phyloP scores from a whole-genome alignment of 306 rosid species.

The Trifolium repens region DNA sequence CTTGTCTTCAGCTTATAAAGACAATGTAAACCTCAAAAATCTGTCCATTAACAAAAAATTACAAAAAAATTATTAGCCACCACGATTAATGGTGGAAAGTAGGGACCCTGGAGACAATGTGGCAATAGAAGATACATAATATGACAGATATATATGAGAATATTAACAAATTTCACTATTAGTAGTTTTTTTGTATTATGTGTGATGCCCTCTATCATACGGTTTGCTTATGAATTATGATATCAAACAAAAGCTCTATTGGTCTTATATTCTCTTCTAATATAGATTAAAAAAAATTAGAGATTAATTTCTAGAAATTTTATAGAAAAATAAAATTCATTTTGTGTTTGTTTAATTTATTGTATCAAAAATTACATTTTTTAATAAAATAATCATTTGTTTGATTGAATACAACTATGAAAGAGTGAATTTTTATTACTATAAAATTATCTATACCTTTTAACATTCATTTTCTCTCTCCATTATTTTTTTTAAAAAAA shows the following conservation, averaged over 20 bases:
- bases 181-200: not conserved
- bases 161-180: constrained; percentile 15
- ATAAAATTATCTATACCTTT: too few species aligned
- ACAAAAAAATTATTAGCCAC: not conserved
- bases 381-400: too few species aligned
- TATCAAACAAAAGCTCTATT: not conserved
- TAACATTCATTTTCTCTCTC: too few species aligned
- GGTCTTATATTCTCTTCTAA: too few species aligned
- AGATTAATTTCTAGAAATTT: too few species aligned
- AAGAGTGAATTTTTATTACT: too few species aligned
- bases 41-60: not conserved
- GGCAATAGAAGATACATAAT: constrained; percentile 9
- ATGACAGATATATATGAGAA: constrained; percentile 1
- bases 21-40: constrained; percentile 15
- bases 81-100: not conserved
- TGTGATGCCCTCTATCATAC: constrained; percentile 9
- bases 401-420: too few species aligned
- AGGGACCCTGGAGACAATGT: not conserved
- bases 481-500: too few species aligned
- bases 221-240: not conserved
- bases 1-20: constrained; percentile 10
- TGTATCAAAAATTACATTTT: too few species aligned
- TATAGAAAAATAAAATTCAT: too few species aligned
- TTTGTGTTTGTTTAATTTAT: too few species aligned
- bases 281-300: too few species aligned